phyloP scores from a whole-genome alignment of 352 stramenopile species.

The Lagenidium giganteum region DNA sequence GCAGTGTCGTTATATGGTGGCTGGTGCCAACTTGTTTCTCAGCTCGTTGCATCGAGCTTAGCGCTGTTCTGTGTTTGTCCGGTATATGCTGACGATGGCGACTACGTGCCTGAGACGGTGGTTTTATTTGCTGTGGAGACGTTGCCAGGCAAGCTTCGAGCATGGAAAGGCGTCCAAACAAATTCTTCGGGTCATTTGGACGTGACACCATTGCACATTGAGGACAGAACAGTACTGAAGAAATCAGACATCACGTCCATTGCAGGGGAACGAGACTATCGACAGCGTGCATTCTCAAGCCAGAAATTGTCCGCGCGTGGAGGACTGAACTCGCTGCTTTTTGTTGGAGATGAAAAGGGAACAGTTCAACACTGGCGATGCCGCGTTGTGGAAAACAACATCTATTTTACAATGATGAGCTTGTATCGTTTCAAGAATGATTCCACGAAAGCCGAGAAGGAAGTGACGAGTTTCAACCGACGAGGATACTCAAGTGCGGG shows the following conservation, averaged over 20 bases:
- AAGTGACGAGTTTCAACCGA: constrained; percentile 22
- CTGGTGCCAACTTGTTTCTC: constrained; percentile 44
- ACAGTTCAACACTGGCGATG: constrained; percentile 78
- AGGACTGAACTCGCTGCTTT: constrained; percentile 71
- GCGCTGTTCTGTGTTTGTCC: constrained; percentile 61
- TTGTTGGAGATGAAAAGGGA: constrained; percentile 52
- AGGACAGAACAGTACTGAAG: constrained; percentile 33
- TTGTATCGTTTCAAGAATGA: constrained; percentile 12
- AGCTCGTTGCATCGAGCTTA: constrained; percentile 23
- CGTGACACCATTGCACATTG: constrained; percentile 39
- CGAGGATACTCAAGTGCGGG: too few relatives aligned
- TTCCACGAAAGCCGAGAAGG: neutral
- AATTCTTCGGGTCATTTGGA: constrained; percentile 33
- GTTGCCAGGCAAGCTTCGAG: constrained; percentile 40
- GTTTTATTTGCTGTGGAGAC: constrained; percentile 60
- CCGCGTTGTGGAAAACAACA: constrained; percentile 31
- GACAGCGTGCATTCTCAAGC: constrained; percentile 69
- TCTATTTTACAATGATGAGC: constrained; percentile 78
- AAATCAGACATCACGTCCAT: constrained; percentile 71
- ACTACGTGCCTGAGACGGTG: constrained; percentile 63
- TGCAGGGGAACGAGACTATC: constrained; percentile 73
- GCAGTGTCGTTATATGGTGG: constrained; percentile 75
- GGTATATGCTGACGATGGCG: constrained; percentile 70
- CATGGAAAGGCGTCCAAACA: constrained; percentile 59
- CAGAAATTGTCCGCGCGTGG: constrained; percentile 14